Evolutionary conservation across 805 yeast genomes (phyloP), one percentile per base, ranked within the genome.

Genomic region (Teunomyces gatunensis): DNA sequence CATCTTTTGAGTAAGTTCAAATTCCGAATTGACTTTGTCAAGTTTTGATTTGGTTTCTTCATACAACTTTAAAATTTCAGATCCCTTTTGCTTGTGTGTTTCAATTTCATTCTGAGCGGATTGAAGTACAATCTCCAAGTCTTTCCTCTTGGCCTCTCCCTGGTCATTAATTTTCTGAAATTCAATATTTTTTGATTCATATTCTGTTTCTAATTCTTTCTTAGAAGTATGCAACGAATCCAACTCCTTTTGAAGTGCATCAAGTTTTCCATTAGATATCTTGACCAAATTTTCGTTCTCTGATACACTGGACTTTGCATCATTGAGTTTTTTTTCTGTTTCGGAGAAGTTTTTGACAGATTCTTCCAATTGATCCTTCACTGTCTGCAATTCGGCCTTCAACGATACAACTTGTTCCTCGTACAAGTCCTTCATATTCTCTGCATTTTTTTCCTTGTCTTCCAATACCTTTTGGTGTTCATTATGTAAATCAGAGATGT

Each of bases 331-430:
- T 3, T 18, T 17, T 4, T 33, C 28, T 18, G 21, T 21, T 10
- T 45, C 47, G 12, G 21, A 13, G n/a, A 15, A 9, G 3, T 11
- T 23, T 29, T n/a, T 12, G 10, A 12, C 29, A 7, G 25, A 28
- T 10, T 29, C 33, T 27, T 37, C 13, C 15, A 43, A 27, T 13
- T 34, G 23, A 5, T 40, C 41, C 6, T 44, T 40, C n/a, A 54
- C 48, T 25, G 47, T 47, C 27, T 39, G 21, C 41, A 37, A 37
- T 37, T 37, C 29, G 13, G 25, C 12, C 23, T 23, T 23, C 23
- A 37, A 12, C 4, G 28, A 12, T 21, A 9, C 40, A 20, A 37
- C 23, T 18, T 12, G 15, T 11, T 21, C 28, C 5, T 37, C 18
- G 25, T 37, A 15, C 9, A 13, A 23, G 13, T 15, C 15, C 18